Evolutionary conservation across 164 flowering plant genomes (phyloP).

Genomic region (Nelumbo lutea): DNA sequence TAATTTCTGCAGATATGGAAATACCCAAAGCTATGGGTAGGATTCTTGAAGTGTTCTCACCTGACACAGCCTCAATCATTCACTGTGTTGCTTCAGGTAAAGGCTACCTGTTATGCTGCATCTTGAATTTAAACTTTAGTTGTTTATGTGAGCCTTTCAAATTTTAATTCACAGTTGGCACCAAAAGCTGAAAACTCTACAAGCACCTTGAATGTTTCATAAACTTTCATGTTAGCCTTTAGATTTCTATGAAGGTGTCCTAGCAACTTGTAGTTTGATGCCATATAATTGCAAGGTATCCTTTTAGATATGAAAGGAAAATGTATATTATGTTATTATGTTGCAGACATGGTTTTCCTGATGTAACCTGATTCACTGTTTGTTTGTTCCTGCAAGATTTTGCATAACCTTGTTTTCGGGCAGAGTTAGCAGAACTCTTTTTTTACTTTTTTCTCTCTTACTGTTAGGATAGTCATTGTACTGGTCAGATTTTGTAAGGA

Average conservation of each 20-base stretch:
- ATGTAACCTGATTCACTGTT: neutral
- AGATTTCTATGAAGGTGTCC: neutral
- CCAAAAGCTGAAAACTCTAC: neutral
- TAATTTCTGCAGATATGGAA: constrained; percentile 83
- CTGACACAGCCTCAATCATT: constrained; percentile 90
- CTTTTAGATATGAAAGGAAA: too few species aligned
- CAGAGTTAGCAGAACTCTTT: too few species aligned
- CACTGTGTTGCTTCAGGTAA: constrained; percentile 85
- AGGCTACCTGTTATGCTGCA: constrained; percentile 3
- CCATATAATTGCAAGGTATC: too few species aligned
- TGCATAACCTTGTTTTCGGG: too few species aligned
- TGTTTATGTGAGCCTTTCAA: neutral
- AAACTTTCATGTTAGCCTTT: too few species aligned
- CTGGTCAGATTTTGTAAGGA: too few species aligned
- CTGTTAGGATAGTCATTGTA: too few species aligned
- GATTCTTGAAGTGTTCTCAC: constrained; percentile 85
- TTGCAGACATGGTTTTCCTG: neutral
- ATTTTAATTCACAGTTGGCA: neutral
- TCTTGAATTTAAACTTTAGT: neutral
- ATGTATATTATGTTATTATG: too few species aligned
- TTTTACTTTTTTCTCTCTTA: too few species aligned
- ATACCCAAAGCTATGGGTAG: constrained; percentile 95
- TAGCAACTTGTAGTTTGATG: neutral
- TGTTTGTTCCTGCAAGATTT: too few species aligned
- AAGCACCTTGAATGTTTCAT: neutral